A percentile compares a stretch with the other conserved stretches of the same genome.
Evolutionary conservation across 768 basidiomycete species (phyloP).

Genomic region (Holtermanniella nyarrowii): DNA sequence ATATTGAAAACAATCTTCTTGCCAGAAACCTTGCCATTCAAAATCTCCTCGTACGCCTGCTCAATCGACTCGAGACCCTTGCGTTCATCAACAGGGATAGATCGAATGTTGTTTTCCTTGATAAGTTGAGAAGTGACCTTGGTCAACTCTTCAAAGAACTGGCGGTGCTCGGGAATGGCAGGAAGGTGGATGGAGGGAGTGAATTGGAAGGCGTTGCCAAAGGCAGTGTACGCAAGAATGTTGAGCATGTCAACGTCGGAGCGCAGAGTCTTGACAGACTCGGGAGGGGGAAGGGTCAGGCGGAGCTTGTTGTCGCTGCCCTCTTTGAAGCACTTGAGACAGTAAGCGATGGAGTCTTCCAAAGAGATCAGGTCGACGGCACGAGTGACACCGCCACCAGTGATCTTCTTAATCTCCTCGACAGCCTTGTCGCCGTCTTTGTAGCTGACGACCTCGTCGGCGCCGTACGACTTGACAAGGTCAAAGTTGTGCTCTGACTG

Average conservation of each 20-base stretch:
- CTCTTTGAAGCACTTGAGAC: slow-evolving; percentile 12
- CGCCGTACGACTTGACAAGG: slow-evolving; percentile 42
- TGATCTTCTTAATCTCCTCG: slow-evolving; percentile 25
- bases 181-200: slow-evolving; percentile 10
- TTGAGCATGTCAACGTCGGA: slow-evolving; percentile 16
- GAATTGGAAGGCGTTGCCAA: slow-evolving; percentile 29
- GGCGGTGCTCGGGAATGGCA: slow-evolving; percentile 13
- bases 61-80: slow-evolving; percentile 33
- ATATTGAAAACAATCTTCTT: slow-evolving; percentile 27
- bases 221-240: slow-evolving; percentile 23
- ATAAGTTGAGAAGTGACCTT: slow-evolving; percentile 12
- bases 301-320: slow-evolving; percentile 19
- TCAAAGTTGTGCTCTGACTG: slow-evolving; percentile 42
- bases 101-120: slow-evolving; percentile 16
- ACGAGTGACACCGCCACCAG: slow-evolving; percentile 13
- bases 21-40: slow-evolving; percentile 20
- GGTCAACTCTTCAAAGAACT: slow-evolving; percentile 11
- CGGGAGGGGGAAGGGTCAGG: slow-evolving; percentile 8
- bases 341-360: slow-evolving; percentile 15
- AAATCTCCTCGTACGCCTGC: slow-evolving; percentile 15
- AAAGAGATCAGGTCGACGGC: slow-evolving; percentile 26
- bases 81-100: slow-evolving; percentile 27
- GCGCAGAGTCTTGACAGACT: slow-evolving; percentile 11
- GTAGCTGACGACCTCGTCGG: slow-evolving; percentile 45
- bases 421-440: slow-evolving; percentile 18